Conservation (phyloP, 345 rosid species). For the Pistacia vera region DNA sequence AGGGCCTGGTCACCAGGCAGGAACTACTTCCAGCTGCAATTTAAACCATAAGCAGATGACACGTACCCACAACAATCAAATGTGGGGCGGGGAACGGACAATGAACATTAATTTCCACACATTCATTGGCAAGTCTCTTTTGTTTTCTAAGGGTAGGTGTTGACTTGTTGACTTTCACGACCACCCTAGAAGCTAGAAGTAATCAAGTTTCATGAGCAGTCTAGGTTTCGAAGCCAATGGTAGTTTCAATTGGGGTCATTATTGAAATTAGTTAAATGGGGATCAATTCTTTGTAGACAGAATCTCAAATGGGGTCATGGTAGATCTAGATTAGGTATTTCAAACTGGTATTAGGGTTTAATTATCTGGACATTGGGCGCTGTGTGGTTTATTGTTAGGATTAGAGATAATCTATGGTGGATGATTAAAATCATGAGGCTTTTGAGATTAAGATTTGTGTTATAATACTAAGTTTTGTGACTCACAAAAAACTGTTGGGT, state of each 20-base stretch:
- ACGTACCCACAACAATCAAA: constrained; percentile 32
- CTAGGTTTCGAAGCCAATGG: not conserved
- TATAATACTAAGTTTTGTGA: not conserved
- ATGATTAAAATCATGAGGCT: not conserved
- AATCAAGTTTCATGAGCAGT: not conserved
- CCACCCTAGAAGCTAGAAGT: not conserved
- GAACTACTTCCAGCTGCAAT: not conserved
- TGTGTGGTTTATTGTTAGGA: not conserved
- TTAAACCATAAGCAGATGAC: constrained; percentile 17
- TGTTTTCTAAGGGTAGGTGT: not conserved
- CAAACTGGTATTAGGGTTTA: not conserved
- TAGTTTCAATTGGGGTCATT: not conserved
- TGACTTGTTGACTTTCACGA: constrained; percentile 5
- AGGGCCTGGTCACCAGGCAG: not conserved
- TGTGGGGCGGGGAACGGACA: constrained; percentile 61
- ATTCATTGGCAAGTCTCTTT: not conserved
- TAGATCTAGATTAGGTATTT: not conserved
- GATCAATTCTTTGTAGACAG: not conserved
- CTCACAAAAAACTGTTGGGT: not conserved
- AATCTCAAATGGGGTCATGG: not conserved
- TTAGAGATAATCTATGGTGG: not conserved
- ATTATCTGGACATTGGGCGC: not conserved
- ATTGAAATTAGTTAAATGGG: too few species aligned
- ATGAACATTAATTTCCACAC: constrained; percentile 7
- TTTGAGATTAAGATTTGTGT: not conserved